phyloP scores from a whole-genome alignment of 2,329 filamentous ascomycete species.

The Septoria linicola region DNA sequence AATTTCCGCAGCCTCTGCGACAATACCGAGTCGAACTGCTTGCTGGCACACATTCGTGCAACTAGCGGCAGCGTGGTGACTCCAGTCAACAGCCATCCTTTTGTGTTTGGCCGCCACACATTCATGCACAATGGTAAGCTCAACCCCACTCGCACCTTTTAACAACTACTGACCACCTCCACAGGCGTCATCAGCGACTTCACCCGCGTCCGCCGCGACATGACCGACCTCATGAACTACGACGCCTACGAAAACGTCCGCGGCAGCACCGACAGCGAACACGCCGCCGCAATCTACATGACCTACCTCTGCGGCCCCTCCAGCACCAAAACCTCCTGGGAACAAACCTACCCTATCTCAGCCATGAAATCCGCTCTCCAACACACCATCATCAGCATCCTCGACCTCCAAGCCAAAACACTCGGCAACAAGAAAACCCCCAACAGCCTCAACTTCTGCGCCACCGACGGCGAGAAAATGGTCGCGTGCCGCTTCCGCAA shows the following conservation, averaged over 20 bases:
- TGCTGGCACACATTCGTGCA: slow-evolving; percentile 55
- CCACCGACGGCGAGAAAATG: slow-evolving; percentile 51
- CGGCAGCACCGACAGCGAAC: slow-evolving; percentile 54
- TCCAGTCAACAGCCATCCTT: slow-evolving; percentile 55
- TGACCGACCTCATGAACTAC: slow-evolving; percentile 46
- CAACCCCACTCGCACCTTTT: neutral
- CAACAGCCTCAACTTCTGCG: slow-evolving; percentile 53
- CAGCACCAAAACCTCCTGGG: slow-evolving; percentile 20
- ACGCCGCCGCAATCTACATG: slow-evolving; percentile 50
- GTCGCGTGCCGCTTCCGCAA: slow-evolving; percentile 55
- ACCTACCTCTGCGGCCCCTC: slow-evolving; percentile 41
- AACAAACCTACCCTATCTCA: slow-evolving; percentile 42
- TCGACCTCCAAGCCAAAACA: slow-evolving; percentile 40
- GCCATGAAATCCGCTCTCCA: slow-evolving; percentile 48
- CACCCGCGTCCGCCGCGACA: slow-evolving; percentile 45
- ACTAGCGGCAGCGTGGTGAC: slow-evolving; percentile 51
- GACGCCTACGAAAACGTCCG: slow-evolving; percentile 51
- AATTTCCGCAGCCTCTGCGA: slow-evolving; percentile 54
- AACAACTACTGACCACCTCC: neutral
- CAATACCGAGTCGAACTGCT: slow-evolving; percentile 51
- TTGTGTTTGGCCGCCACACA: slow-evolving; percentile 53
- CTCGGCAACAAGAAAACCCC: slow-evolving; percentile 44
- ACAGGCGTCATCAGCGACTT: slow-evolving; percentile 51
- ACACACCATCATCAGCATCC: slow-evolving; percentile 43
- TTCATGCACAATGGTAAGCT: slow-evolving; percentile 54